Percentiles rank a stretch among this genome's conserved stretches.
Evolutionary conservation across 352 stramenopile genomes (phyloP).

Genomic region (Phytophthora colocasiae): DNA sequence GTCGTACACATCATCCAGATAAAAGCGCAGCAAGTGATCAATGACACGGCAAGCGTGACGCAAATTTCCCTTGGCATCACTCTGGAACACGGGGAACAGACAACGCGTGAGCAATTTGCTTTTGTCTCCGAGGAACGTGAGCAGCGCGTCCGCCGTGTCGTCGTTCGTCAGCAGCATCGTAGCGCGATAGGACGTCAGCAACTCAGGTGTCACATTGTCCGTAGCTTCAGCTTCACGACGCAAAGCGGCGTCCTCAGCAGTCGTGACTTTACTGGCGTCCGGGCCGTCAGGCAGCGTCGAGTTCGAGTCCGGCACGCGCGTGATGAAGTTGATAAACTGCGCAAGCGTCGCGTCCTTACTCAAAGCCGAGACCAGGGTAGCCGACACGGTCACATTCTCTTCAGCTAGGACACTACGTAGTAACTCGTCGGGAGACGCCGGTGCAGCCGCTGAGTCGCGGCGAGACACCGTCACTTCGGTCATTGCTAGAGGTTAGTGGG

Average conservation of each 20-base stretch:
- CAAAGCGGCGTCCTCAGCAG: conserved; percentile 8
- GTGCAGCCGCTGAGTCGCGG: conserved; percentile 27
- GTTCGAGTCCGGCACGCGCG: conserved; percentile 44
- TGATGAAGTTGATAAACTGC: conserved; percentile 71
- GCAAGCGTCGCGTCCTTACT: conserved; percentile 67
- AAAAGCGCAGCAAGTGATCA: conserved; percentile 85
- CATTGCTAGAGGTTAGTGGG: conserved; percentile 18
- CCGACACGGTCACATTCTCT: conserved; percentile 59
- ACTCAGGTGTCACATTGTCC: conserved; percentile 60
- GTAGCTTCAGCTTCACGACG: conserved; percentile 38
- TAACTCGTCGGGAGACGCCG: conserved; percentile 38
- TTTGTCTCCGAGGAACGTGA: conserved; percentile 86
- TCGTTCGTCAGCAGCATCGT: conserved; percentile 92
- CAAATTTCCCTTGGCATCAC: conserved; percentile 75
- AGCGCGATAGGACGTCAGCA: conserved; percentile 82
- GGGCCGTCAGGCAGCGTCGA: conserved; percentile 52
- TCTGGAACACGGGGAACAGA: conserved; percentile 85
- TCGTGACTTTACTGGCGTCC: conserved; percentile 36
- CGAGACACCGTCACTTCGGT: conserved; percentile 47
- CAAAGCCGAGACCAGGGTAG: conserved; percentile 66
- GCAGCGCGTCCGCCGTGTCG: conserved; percentile 77
- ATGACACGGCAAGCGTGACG: conserved; percentile 90
- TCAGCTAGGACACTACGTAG: conserved; percentile 59
- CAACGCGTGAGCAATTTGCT: conserved; percentile 78
- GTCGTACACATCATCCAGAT: conserved; percentile 91